phyloP scores from a whole-genome alignment of 2,329 filamentous ascomycete genomes.

The Dothiorella sarmentorum region DNA sequence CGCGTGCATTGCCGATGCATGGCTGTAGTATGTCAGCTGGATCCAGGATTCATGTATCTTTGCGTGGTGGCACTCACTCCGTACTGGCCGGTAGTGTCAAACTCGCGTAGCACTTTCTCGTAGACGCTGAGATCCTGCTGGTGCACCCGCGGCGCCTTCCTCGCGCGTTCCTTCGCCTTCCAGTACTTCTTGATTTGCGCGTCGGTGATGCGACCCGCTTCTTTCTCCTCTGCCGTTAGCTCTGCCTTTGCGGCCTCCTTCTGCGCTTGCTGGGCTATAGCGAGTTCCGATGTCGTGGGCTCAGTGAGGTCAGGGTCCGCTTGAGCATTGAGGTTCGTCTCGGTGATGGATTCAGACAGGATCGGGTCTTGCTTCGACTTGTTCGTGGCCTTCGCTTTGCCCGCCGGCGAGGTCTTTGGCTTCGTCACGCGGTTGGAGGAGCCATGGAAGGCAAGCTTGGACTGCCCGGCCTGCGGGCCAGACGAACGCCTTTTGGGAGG shows the following conservation, averaged over 20 bases:
- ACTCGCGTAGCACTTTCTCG: conserved; percentile 88
- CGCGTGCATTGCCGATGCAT: conserved; percentile 76
- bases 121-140: conserved; percentile 67
- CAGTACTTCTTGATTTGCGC: conserved; percentile 75
- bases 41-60: neutral
- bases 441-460: conserved; percentile 61
- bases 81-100: conserved; percentile 87
- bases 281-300: conserved; percentile 39
- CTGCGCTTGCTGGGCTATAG: conserved; percentile 38
- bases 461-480: conserved; percentile 41
- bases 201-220: conserved; percentile 63
- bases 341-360: conserved; percentile 31
- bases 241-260: conserved; percentile 34
- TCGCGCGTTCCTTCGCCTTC: conserved; percentile 65
- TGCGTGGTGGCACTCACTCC: conserved; percentile 60
- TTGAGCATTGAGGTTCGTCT: conserved; percentile 24
- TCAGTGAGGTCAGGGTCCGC: conserved; percentile 25
- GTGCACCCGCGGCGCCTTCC: conserved; percentile 70
- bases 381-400: conserved; percentile 24
- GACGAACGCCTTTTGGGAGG: conserved; percentile 44
- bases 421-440: conserved; percentile 58
- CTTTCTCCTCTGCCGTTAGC: conserved; percentile 45
- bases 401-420: conserved; percentile 37
- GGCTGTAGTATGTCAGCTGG: conserved; percentile 55
- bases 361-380: conserved; percentile 39